Evolutionary conservation across 345 rosid species (phyloP).

Genomic region (Microthlaspi erraticum): DNA sequence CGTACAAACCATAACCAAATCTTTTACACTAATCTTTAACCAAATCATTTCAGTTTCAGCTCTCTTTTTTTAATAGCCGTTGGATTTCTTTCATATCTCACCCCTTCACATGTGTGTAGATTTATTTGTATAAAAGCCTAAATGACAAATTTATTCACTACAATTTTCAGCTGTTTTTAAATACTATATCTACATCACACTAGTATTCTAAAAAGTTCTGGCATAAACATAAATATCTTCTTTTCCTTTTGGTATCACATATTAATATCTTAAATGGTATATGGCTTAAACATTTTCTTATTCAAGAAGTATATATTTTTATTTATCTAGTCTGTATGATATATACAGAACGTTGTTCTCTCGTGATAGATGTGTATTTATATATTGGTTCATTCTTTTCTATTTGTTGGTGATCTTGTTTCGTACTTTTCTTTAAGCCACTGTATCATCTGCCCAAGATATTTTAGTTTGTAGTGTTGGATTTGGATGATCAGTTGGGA

Average conservation of each 20-base stretch:
- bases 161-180: neutral
- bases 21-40: too few species aligned
- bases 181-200: too few species aligned
- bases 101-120: neutral
- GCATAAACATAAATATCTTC: neutral
- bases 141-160: too few species aligned
- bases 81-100: conserved; percentile 20
- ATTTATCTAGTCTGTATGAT: too few species aligned
- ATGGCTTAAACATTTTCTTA: too few species aligned
- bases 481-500: conserved; percentile 5
- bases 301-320: too few species aligned
- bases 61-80: neutral
- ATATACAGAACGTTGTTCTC: too few species aligned
- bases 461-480: neutral
- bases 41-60: neutral
- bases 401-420: neutral
- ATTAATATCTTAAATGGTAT: neutral
- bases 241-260: neutral
- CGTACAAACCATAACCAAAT: conserved; percentile 8
- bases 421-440: neutral
- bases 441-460: neutral
- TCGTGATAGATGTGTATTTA: too few species aligned
- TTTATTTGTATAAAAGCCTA: too few species aligned
- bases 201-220: too few species aligned
- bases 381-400: neutral